These are phyloP conservation scores for Phylloporus arenicola DNA, from an alignment of 768 basidiomycete species.

Conservation along the genomic window DNA sequence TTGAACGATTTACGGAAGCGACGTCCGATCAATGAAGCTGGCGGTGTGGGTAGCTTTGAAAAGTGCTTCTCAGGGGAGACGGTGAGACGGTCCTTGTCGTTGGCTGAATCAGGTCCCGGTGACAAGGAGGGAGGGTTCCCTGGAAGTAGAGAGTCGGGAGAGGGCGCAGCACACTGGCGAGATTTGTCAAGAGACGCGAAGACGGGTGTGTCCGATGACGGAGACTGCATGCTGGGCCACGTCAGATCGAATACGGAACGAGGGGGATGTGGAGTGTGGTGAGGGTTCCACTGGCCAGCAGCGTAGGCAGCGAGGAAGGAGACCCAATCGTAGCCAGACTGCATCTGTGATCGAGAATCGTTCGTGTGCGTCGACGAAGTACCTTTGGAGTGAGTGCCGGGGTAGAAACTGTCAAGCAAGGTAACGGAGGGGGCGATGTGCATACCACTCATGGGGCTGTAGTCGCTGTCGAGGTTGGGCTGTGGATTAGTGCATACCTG, in stretches of 20 bases:
- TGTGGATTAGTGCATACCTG: constrained; percentile 5
- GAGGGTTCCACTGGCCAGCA: constrained; percentile 75
- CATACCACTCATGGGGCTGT: constrained; percentile 19
- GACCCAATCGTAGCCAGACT: constrained; percentile 57
- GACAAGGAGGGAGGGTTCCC: constrained; percentile 8
- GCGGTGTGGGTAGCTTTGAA: constrained; percentile 22
- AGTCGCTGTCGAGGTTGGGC: constrained; percentile 8
- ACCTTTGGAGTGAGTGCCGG: constrained; percentile 13
- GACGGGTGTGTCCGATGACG: constrained; percentile 5
- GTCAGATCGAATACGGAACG: constrained; percentile 24
- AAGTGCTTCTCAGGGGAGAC: constrained; percentile 24
- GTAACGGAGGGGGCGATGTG: not conserved
- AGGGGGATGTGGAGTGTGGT: constrained; percentile 59
- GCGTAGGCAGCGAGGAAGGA: constrained; percentile 76
- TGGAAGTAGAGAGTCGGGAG: constrained; percentile 10
- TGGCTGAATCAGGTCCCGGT: constrained; percentile 8
- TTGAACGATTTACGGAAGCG: constrained; percentile 45
- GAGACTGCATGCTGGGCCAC: constrained; percentile 10
- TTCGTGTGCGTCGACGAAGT: constrained; percentile 1
- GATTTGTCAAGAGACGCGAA: constrained; percentile 7
- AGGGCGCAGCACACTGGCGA: constrained; percentile 1
- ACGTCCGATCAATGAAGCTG: constrained; percentile 30
- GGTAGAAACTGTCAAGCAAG: constrained; percentile 9
- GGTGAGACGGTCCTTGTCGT: constrained; percentile 18
- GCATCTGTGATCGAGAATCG: constrained; percentile 17